Evolutionary conservation across 2,329 filamentous ascomycete species (phyloP).

Genomic region (Macrophomina pseudophaseolina): DNA sequence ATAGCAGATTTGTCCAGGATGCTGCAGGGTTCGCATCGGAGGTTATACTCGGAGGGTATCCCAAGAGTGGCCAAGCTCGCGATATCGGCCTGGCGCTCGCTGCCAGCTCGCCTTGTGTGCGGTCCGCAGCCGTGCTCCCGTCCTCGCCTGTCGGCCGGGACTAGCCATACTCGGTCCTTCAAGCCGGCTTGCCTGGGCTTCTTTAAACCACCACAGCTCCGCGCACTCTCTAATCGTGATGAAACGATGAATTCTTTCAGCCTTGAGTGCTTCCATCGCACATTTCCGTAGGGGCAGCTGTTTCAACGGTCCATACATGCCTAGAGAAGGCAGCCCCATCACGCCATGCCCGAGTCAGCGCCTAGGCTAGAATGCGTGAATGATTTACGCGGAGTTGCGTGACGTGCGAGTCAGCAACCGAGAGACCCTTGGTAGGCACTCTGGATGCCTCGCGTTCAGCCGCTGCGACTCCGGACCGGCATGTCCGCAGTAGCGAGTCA

Average conservation of each 20-base stretch:
- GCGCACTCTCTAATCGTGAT: background rate
- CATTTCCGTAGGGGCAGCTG: no score
- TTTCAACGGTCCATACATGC: background rate
- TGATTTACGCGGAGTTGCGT: conserved; percentile 6
- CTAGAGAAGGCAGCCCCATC: background rate
- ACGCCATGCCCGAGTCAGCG: conserved; percentile 20
- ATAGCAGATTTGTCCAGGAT: background rate
- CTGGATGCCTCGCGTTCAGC: background rate
- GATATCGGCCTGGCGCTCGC: conserved; percentile 9
- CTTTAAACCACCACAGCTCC: background rate
- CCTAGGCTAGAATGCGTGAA: background rate
- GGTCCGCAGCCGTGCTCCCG: conserved; percentile 9
- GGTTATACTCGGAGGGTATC: conserved; percentile 11
- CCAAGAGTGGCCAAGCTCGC: background rate
- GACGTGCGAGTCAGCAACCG: conserved; percentile 2
- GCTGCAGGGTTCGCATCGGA: background rate
- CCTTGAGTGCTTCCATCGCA: background rate
- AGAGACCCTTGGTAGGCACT: background rate
- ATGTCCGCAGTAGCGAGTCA: background rate
- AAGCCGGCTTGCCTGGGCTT: background rate
- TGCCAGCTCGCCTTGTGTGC: background rate
- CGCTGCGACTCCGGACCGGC: conserved; percentile 13
- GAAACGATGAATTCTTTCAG: background rate
- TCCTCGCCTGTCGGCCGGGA: conserved; percentile 11
- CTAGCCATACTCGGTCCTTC: background rate